Base-by-base conservation (phyloP, 805 yeast genomes). In the Vanderwaltozyma polyspora region DNA sequence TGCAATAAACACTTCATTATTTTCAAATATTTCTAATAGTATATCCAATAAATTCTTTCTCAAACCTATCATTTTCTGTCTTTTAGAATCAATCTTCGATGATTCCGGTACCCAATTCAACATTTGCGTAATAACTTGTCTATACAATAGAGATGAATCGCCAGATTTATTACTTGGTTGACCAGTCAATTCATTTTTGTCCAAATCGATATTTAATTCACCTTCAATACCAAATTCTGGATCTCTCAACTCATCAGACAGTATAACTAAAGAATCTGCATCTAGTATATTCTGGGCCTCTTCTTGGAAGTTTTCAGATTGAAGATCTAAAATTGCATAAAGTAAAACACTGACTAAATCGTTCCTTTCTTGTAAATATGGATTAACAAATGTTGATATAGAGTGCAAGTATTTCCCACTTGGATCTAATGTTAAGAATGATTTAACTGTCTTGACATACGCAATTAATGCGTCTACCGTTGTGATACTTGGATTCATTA, bases 391-490 rank as follows among this genome's bases (percentile, higher is more conserved):
- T 23, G 85, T 58, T 1, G 83, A 74, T 0, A 83, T 87, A 32
- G 74, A 73, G 49, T 82, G 94, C 6, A 87, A 61, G 21, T 87
- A 59, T 1, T 84, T 89, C 0, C 95, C 95, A 25, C 82, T 67
- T 6, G 94, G 93, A 47, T 89, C 97, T n/a, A 91, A 63, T 0
- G 77, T 59, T 19, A 79, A 52, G 39, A 89, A 84, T 0, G 86
- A 67, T 42, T 74, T 67, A 29, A 87, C 79, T 1, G 87, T 74
- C 12, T 75, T 71, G 4, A 81, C 74, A 49, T 83, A 89, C 34
- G 70, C 72, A 2, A 72, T 58, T 18, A 89, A 69, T 6, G 85
- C 75, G 33, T 77, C 83, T 4, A 68, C 67, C 0, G 97, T 89
- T 44, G 80, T 75, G 1, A 80, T 70, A 15, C 95, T 94, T 3